Conservation (phyloP, 1,139 yeast species). For the Yarrowia galli region DNA sequence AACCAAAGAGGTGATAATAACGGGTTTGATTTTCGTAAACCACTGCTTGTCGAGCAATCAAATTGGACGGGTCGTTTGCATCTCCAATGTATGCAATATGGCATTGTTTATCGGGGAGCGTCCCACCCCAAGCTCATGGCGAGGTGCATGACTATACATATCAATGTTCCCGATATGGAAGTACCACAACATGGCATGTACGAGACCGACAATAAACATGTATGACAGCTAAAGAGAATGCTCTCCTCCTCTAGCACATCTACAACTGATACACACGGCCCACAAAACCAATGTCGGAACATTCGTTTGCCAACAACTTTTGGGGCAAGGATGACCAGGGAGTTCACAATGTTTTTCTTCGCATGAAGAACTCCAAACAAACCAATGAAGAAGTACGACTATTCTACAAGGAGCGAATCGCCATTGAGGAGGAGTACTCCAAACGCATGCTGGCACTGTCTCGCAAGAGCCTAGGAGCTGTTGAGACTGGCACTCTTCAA, state of each 20-base stretch:
- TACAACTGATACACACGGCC: constrained; percentile 8
- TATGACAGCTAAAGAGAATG: not conserved
- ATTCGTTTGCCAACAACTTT: constrained; percentile 58
- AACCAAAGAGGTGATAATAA: not conserved
- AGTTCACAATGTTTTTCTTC: constrained; percentile 56
- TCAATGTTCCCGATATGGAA: constrained; percentile 5
- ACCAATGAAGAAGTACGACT: constrained; percentile 56
- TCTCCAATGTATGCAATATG: constrained; percentile 6
- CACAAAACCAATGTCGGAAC: constrained; percentile 30
- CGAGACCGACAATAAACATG: constrained; percentile 19
- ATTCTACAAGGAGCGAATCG: constrained; percentile 57
- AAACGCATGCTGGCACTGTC: constrained; percentile 60
- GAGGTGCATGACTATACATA: constrained; percentile 24
- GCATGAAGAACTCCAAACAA: constrained; percentile 59
- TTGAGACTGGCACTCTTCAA: constrained; percentile 66
- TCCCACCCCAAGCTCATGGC: not conserved
- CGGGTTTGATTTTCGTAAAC: not conserved
- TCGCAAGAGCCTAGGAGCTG: constrained; percentile 60
- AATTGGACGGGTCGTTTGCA: not conserved
- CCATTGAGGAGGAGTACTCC: constrained; percentile 77
- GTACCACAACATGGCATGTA: constrained; percentile 27
- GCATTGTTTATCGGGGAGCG: constrained; percentile 16
- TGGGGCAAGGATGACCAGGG: constrained; percentile 64
- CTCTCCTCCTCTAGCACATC: constrained; percentile 23
- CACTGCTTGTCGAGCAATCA: not conserved